These are phyloP conservation scores for Delonix regia DNA, from an alignment of 306 rosid species.

Conservation along the genomic window DNA sequence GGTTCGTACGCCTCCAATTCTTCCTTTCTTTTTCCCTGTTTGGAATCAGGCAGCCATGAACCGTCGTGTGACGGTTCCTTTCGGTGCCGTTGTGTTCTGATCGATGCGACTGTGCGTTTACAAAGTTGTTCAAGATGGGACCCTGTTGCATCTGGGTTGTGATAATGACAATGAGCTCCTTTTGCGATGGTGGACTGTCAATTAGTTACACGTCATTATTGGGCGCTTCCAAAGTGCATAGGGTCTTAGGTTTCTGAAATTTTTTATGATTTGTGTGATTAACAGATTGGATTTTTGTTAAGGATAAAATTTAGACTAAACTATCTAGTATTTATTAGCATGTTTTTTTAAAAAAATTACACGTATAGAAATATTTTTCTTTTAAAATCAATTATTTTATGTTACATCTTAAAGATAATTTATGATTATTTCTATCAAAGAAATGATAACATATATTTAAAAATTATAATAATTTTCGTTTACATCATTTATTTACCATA, in stretches of 20 bases:
- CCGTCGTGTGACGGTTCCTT: conserved; percentile 25
- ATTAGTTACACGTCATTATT: conserved; percentile 18
- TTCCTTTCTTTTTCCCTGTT: neutral
- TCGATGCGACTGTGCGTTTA: conserved; percentile 30
- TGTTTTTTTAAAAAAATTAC: neutral
- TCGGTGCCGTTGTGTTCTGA: conserved; percentile 35
- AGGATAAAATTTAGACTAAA: neutral
- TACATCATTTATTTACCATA: no score
- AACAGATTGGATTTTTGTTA: neutral
- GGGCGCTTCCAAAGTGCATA: neutral
- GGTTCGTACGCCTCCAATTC: conserved; percentile 41
- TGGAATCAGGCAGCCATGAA: neutral
- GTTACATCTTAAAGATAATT: no score
- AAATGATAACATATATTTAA: neutral
- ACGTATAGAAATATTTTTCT: neutral
- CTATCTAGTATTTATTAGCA: no score
- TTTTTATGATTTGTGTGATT: neutral
- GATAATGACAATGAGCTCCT: conserved; percentile 38
- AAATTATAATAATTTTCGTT: no score
- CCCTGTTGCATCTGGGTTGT: conserved; percentile 25
- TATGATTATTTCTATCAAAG: no score
- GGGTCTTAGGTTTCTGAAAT: neutral
- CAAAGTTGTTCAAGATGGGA: conserved; percentile 31
- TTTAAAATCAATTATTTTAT: neutral
- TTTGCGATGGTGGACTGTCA: conserved; percentile 30